Percentiles rank a stretch among this genome's conserved stretches.
phyloP scores from a whole-genome alignment of 2,329 filamentous ascomycete genomes.

The Chaetomium olivaceum region DNA sequence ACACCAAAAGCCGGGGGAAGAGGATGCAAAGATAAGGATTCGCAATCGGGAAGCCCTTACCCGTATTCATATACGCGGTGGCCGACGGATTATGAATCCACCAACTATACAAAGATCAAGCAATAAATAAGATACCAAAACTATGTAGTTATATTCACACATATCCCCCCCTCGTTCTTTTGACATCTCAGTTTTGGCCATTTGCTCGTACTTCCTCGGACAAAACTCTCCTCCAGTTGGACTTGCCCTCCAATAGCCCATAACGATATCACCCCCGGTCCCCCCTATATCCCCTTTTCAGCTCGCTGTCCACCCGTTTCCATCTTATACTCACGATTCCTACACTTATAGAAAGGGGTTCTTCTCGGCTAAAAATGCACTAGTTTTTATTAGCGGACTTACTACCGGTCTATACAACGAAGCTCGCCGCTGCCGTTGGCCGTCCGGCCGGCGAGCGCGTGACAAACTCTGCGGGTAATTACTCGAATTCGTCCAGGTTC shows the following conservation, averaged over 20 bases:
- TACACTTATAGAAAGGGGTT: constrained; percentile 15
- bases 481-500: too few species aligned
- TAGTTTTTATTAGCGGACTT: constrained; percentile 71
- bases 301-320: constrained; percentile 12
- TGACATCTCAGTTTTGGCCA: background rate
- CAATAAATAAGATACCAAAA: background rate
- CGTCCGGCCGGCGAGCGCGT: too few species aligned
- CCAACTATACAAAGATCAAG: background rate
- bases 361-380: constrained; percentile 48
- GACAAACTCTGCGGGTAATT: too few species aligned
- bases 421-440: constrained; percentile 5
- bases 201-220: background rate
- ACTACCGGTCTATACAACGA: constrained; percentile 59
- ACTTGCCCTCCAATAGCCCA: background rate
- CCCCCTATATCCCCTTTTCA: background rate
- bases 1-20: too few species aligned
- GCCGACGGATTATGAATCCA: too few species aligned
- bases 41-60: too few species aligned
- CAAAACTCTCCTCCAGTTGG: background rate
- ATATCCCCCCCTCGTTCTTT: background rate
- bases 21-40: too few species aligned
- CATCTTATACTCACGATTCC: constrained; percentile 3
- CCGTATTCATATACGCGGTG: too few species aligned
- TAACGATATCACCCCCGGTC: background rate
- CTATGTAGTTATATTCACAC: background rate